Evolutionary conservation across 1,139 yeast species (phyloP).

Genomic region (Kluyveromyces marxianus): DNA sequence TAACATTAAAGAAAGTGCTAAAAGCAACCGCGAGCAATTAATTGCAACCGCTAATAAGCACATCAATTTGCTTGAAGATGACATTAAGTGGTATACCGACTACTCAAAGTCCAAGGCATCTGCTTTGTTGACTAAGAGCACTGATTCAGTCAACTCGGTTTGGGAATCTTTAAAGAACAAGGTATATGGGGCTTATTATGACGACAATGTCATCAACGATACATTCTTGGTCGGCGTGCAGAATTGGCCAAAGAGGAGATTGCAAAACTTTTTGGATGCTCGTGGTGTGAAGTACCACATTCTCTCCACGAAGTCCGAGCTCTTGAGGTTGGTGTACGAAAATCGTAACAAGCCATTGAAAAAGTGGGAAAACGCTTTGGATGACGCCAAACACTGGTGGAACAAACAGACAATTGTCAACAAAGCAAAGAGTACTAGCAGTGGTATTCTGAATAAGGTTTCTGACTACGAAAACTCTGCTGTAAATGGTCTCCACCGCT

Average conservation of each 20-base stretch:
- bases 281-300: constrained; percentile 44
- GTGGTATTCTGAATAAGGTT: constrained; percentile 4
- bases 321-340: constrained; percentile 41
- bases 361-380: constrained; percentile 3
- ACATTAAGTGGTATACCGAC: constrained; percentile 35
- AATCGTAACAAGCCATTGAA: constrained; percentile 39
- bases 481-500: constrained; percentile 26
- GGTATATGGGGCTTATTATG: constrained; percentile 8
- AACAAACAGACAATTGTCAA: constrained; percentile 1
- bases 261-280: constrained; percentile 44
- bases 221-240: constrained; percentile 42
- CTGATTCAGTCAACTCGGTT: constrained; percentile 20
- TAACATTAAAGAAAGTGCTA: constrained; percentile 32
- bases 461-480: constrained; percentile 8
- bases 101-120: constrained; percentile 29
- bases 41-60: constrained; percentile 35
- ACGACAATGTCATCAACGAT: constrained; percentile 36
- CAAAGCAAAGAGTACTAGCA: constrained; percentile 2
- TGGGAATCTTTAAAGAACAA: constrained; percentile 17
- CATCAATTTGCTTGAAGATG: constrained; percentile 31
- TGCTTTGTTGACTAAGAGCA: constrained; percentile 29
- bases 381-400: constrained; percentile 5
- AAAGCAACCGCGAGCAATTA: constrained; percentile 33
- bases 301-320: constrained; percentile 39
- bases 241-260: constrained; percentile 42